Percentiles rank a stretch among this genome's conserved stretches.
Evolutionary conservation across 768 basidiomycete species (phyloP).

Genomic region (Suillus brevipes): DNA sequence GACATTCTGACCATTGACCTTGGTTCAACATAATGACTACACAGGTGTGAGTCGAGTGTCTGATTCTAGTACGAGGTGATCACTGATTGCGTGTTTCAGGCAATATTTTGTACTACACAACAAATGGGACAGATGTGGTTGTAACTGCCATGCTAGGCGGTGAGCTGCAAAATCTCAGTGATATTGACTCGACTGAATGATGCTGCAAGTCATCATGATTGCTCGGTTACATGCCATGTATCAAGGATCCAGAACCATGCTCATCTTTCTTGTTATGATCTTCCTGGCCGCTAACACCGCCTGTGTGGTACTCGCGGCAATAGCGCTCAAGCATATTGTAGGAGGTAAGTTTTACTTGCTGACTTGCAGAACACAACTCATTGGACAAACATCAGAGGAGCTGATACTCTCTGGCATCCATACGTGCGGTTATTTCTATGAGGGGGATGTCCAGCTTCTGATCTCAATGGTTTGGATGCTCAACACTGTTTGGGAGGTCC

Average conservation of each 20-base stretch:
- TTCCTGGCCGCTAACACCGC: background rate
- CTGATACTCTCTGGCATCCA: background rate
- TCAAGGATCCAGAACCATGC: too few relatives aligned
- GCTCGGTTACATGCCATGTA: background rate
- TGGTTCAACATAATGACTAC: background rate
- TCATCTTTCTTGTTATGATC: too few relatives aligned
- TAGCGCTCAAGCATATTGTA: background rate
- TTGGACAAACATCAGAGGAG: background rate
- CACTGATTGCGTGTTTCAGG: background rate
- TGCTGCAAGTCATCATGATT: background rate
- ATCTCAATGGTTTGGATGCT: too few relatives aligned
- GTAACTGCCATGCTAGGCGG: background rate
- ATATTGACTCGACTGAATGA: background rate
- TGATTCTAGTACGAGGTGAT: background rate
- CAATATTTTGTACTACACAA: background rate
- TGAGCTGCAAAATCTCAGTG: background rate
- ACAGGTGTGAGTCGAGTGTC: background rate
- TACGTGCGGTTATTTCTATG: background rate
- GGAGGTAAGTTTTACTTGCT: background rate
- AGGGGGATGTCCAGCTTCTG: too few relatives aligned
- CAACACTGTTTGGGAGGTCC: too few relatives aligned
- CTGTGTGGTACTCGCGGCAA: background rate
- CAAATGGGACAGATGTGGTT: background rate
- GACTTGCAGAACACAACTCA: background rate
- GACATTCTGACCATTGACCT: background rate